Base-by-base conservation (phyloP, 169 alveolate species). In the Haemoproteus tartakovskyi region DNA sequence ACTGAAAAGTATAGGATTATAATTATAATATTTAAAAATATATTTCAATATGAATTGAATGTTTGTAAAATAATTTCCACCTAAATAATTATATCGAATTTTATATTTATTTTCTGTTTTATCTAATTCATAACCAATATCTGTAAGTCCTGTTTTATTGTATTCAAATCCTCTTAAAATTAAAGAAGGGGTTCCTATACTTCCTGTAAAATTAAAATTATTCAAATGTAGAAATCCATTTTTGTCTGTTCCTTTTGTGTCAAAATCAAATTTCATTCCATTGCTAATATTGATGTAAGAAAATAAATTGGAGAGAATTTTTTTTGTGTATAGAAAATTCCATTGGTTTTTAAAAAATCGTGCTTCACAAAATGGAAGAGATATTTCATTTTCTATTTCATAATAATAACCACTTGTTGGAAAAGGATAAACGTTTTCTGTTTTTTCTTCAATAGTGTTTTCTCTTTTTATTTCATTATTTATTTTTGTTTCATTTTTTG, bases 91-190 rank as follows among this genome's bases (percentile, higher is more conserved):
- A 36, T 70, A 70, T 18, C 11, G 11, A 2, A 70, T 54, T 12
- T 43, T 24, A 48, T 70, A 70, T 0, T 43, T 36, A 30, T 60
- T 60, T 56, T 56, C 12, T 16, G 52, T 41, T 56, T 24, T 45
- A 19, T 70, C 19, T 37, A 54, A 70, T 9, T 70, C 29, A 60
- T 12, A 70, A 22, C 78, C 30, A 0, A 18, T 24, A 2, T 70
- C 84, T 43, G 60, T n/a, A 19, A 11, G 4, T 1, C 84, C 84
- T 19, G 57, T 70, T 16, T 54, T 16, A 18, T 43, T 70, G 33
- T 70, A 24, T 56, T 70, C 84, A 37, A 70, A 70, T 0, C 84
- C 84, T 29, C 84, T 3, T 14, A 70, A 70, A 8, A 60, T 54
- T 56, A 70, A 47, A 5, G 74, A 52, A 36, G 62, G 52, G 5